phyloP scores from a whole-genome alignment of 75 land plant genomes.

The Selaginella moellendorffii region DNA sequence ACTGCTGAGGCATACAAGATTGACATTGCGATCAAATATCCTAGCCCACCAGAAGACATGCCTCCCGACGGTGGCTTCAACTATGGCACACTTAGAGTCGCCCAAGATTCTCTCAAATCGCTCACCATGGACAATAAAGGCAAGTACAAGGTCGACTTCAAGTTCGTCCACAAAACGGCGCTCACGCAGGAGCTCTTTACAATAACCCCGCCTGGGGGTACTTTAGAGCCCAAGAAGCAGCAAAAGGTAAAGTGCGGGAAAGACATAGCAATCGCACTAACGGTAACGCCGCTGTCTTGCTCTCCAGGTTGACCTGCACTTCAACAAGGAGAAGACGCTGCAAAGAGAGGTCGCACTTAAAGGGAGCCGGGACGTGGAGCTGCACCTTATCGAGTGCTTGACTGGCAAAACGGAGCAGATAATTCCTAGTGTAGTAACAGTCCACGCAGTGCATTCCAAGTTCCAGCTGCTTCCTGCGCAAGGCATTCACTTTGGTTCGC shows the following conservation, averaged over 20 bases:
- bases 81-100: neutral
- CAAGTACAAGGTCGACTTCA: neutral
- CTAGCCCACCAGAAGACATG: neutral
- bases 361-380: conserved; percentile 11
- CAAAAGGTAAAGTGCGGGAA: neutral
- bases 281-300: neutral
- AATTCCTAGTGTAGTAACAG: conserved; percentile 4
- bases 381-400: conserved; percentile 13
- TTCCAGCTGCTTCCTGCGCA: conserved; percentile 19
- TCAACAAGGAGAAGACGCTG: conserved; percentile 22
- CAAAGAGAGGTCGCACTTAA: conserved; percentile 14
- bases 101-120: neutral
- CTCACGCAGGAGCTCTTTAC: neutral
- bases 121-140: too few relatives aligned
- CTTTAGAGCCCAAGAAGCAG: neutral
- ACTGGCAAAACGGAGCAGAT: conserved; percentile 12
- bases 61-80: neutral
- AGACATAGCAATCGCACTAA: too few relatives aligned
- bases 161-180: neutral
- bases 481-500: conserved; percentile 24
- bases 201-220: neutral
- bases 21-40: neutral
- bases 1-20: neutral
- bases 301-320: conserved; percentile 19
- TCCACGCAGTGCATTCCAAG: conserved; percentile 18